Evolutionary conservation across 352 stramenopile species (phyloP), one percentile per base, ranked within the genome.

Genomic region (Globisporangium polare): DNA sequence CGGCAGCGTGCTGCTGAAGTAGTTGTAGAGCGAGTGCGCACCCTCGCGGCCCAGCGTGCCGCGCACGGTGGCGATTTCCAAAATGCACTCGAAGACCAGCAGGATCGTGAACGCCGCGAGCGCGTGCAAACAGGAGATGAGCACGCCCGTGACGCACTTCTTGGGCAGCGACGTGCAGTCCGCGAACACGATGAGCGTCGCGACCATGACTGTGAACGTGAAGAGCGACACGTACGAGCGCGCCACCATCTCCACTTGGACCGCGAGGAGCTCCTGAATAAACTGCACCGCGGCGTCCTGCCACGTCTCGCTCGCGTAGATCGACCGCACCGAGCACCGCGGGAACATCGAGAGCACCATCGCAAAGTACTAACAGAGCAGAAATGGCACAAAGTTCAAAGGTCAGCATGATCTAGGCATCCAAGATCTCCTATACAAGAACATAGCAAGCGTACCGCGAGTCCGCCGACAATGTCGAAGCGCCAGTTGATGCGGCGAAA

Each of bases 401-500:
- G 18, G 3, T 50, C 17, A 37, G 22, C 0, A 22, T 24, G 20
- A 13, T 9, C 22, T 13, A 31, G 13, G 7, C 26, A 17, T 5
- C 10, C 3, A 20, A 15, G 22, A 20, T n/a, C 10, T 55, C 13
- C 29, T 1, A 8, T 35, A 39, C 9, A 39, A 17, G 33, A 17
- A 9, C 5, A 33, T 39, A 20, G 13, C 15, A 13, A 31, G 5
- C 13, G 12, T 77, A 94, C 86, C 66, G 76, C 81, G 57, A 96
- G 66, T 53, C 88, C 88, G 29, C 91, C 92, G 22, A 97, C 78
- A 50, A 97, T 82, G 77, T 98, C 93, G 49, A 97, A 96, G 24
- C 90, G 78, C 93, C 93, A 98, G 65, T 97, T 97, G 58, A 96
- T 89, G 52, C 89, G 92, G 2, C 91, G 89, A 72, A 97, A 97